Percentiles rank a stretch among this genome's conserved stretches.
phyloP scores from a whole-genome alignment of 257 asterid species.

The Solanum pimpinellifolium region DNA sequence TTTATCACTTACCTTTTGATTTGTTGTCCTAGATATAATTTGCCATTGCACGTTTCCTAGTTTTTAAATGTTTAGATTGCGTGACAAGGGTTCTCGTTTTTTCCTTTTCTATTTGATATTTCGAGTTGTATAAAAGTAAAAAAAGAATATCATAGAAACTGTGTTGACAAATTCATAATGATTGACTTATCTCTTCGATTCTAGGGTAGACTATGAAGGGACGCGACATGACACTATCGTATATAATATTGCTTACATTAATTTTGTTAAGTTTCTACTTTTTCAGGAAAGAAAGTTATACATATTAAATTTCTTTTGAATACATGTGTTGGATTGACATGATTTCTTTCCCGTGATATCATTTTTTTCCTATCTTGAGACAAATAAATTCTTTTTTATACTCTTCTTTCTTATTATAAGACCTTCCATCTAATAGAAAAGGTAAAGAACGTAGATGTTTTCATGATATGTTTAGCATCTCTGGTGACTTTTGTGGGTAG shows the following conservation, averaged over 20 bases:
- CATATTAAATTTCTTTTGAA: neutral
- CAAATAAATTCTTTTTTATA: too few relatives aligned
- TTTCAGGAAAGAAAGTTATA: too few relatives aligned
- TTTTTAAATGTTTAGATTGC: neutral
- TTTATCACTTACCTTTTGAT: neutral
- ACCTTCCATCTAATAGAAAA: neutral
- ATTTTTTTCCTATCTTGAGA: neutral
- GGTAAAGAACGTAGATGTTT: neutral
- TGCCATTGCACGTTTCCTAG: neutral
- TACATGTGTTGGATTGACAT: neutral
- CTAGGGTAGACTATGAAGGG: neutral
- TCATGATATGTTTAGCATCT: neutral
- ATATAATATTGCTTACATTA: neutral
- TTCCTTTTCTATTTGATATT: neutral
- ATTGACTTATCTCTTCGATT: neutral
- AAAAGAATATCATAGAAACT: neutral
- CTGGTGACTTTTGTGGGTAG: neutral
- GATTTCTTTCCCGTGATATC: neutral
- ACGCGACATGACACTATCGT: neutral
- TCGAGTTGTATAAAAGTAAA: neutral
- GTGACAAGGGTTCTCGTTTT: neutral
- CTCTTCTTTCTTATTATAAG: too few relatives aligned
- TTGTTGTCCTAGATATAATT: neutral
- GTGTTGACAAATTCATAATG: neutral
- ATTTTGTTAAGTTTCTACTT: neutral